Percentiles rank a stretch among this genome's conserved stretches.
Conservation (phyloP, 2,329 filamentous ascomycete species). For the Colletotrichum tropicicola region DNA sequence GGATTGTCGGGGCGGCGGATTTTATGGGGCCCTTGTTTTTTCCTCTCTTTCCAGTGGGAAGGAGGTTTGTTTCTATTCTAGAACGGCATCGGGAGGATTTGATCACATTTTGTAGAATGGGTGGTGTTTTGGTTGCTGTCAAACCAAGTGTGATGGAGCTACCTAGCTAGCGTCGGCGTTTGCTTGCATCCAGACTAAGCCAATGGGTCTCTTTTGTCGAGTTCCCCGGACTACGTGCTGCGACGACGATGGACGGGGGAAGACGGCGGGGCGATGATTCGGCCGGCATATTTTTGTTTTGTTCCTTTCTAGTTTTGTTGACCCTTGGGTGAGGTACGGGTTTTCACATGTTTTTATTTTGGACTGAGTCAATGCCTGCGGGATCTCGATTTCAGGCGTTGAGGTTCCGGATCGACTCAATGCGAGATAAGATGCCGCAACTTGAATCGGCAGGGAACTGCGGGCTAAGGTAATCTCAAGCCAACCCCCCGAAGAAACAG, state of each 20-base stretch:
- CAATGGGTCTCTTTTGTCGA: neutral
- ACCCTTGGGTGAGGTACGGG: too few relatives aligned
- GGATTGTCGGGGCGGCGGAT: constrained; percentile 9
- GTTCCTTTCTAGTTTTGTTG: neutral
- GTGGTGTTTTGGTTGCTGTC: neutral
- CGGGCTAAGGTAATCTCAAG: too few relatives aligned
- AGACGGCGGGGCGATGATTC: neutral
- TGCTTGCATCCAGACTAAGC: too few relatives aligned
- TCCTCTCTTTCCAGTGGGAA: neutral
- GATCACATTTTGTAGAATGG: neutral
- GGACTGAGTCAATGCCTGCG: neutral
- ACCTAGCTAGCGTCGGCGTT: neutral
- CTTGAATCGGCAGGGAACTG: too few relatives aligned
- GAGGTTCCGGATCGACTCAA: neutral
- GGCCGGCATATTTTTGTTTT: neutral
- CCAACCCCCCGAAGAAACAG: too few relatives aligned
- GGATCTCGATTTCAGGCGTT: neutral
- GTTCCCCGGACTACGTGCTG: neutral
- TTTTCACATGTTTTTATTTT: neutral
- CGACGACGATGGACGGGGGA: neutral
- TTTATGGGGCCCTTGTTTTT: neutral
- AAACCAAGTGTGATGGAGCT: neutral
- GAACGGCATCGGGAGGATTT: neutral
- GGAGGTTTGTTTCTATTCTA: constrained; percentile 11
- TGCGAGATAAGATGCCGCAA: neutral